Evolutionary conservation across 2,329 filamentous ascomycete genomes (phyloP).

Genomic region (Alternaria brassicicola): DNA sequence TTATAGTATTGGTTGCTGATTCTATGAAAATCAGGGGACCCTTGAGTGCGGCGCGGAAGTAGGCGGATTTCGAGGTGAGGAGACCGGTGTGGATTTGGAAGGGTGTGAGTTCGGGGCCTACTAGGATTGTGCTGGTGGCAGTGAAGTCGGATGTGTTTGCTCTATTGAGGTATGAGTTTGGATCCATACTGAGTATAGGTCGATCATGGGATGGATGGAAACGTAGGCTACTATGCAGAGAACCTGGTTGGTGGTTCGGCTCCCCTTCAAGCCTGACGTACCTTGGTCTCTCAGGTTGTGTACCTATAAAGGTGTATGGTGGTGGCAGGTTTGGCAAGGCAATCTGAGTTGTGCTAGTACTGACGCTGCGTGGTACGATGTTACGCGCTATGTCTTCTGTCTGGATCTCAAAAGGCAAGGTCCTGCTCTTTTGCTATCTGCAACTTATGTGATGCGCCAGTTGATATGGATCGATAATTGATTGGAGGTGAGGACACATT

Average conservation of each 20-base stretch:
- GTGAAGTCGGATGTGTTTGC: slow-evolving; percentile 51
- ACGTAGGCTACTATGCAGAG: neutral
- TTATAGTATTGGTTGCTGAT: slow-evolving; percentile 50
- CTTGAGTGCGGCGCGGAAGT: slow-evolving; percentile 59
- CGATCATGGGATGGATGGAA: neutral
- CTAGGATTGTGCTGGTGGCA: slow-evolving; percentile 43
- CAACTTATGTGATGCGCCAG: neutral
- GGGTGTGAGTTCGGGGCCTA: slow-evolving; percentile 49
- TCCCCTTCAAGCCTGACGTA: slow-evolving; percentile 26
- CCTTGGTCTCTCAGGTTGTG: slow-evolving; percentile 27
- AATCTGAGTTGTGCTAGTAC: slow-evolving; percentile 24
- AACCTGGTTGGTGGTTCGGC: neutral
- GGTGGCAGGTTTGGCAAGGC: slow-evolving; percentile 37
- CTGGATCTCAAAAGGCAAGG: neutral
- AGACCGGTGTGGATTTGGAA: slow-evolving; percentile 58
- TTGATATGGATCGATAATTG: neutral
- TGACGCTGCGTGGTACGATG: slow-evolving; percentile 17
- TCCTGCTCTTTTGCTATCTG: neutral
- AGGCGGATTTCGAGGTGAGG: slow-evolving; percentile 55
- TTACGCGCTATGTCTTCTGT: slow-evolving; percentile 17
- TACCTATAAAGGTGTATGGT: slow-evolving; percentile 37
- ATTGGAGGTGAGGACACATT: neutral
- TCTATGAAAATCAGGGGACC: slow-evolving; percentile 57
- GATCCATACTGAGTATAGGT: too few species aligned
- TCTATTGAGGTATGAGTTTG: slow-evolving; percentile 25